Base-by-base conservation (phyloP, 345 rosid genomes). In the Salix koriyanagi region DNA sequence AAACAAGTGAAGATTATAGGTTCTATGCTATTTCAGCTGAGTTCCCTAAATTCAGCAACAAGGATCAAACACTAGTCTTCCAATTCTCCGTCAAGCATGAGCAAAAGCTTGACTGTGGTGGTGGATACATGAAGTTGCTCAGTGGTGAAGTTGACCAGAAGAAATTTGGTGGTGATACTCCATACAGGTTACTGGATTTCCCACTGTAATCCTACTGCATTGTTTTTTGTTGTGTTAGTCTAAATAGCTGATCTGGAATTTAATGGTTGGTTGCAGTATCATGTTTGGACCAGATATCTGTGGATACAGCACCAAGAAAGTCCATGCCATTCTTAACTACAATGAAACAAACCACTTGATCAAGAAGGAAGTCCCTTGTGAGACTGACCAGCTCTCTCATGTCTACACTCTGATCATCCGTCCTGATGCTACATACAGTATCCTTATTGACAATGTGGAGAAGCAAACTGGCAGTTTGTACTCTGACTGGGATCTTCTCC, bases 231-330 rank as follows among this genome's bases (percentile, higher is more conserved):
- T 11, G 8, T 1, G 44, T 23, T 67, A 44, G 12, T 65, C 21
- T 28, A 9, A 54, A 36, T 70, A 77, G 30, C 42, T 77, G 67
- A 80, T 32, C 4, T 71, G 26, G 36, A 14, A 5, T 70, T 46
- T 76, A 28, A 32, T 68, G 39, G 52, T 58, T 82, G 71, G 64
- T 54, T 85, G 87, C 92, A 96, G 99, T 73, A 94, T 96, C 67
- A 96, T 96, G 99, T 96, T 96, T 90, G 99, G 99, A 58, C 99
- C 98, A 0, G 98, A 96, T 87, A 92, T 96, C 65, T 94, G 99
- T 84, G 99, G 99, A 70, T 87, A 91, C 88, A 92, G 90, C 85
- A 96, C 99, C 15, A 96, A 94, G 90, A 96, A 96, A 87, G 99
- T 96, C n/a, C 99, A 96, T 81, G 94, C 99, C 54, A 96, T 96